phyloP scores from a whole-genome alignment of 2,329 filamentous ascomycete genomes.

The Mycosphaerella arachidis region DNA sequence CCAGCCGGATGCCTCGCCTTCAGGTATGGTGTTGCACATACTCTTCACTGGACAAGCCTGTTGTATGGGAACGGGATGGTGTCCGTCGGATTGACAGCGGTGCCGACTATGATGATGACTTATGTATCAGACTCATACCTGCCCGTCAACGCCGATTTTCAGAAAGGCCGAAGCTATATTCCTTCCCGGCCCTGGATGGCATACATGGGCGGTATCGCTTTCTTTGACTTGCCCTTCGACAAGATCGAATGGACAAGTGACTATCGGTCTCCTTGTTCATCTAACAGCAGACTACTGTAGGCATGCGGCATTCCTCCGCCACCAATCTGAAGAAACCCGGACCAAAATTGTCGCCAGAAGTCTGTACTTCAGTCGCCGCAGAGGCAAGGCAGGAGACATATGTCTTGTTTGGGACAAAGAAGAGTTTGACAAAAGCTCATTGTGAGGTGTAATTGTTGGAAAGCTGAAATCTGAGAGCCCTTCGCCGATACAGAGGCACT shows the following conservation, averaged over 20 bases:
- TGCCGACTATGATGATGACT: conserved; percentile 43
- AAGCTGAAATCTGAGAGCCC: background rate
- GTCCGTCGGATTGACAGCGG: conserved; percentile 40
- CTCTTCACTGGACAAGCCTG: conserved; percentile 41
- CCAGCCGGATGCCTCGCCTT: conserved; percentile 43
- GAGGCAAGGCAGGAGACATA: too few relatives aligned
- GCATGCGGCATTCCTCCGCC: too few relatives aligned
- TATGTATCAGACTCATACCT: conserved; percentile 41
- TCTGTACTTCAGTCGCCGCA: too few relatives aligned
- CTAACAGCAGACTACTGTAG: too few relatives aligned
- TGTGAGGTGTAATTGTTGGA: background rate
- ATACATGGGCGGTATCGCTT: background rate
- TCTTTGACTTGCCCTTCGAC: background rate
- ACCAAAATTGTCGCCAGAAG: too few relatives aligned
- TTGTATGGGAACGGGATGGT: conserved; percentile 48
- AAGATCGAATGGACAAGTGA: background rate
- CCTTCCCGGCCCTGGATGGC: conserved; percentile 2
- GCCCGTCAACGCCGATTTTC: conserved; percentile 33
- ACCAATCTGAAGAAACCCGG: too few relatives aligned
- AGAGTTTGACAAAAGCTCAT: background rate
- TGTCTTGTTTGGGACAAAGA: background rate
- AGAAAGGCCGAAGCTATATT: background rate
- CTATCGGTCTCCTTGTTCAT: background rate
- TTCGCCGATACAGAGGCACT: background rate
- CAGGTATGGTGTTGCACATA: conserved; percentile 42